Evolutionary conservation across 768 basidiomycete genomes (phyloP), one percentile per base, ranked within the genome.

Genomic region (Mycena filopes): DNA sequence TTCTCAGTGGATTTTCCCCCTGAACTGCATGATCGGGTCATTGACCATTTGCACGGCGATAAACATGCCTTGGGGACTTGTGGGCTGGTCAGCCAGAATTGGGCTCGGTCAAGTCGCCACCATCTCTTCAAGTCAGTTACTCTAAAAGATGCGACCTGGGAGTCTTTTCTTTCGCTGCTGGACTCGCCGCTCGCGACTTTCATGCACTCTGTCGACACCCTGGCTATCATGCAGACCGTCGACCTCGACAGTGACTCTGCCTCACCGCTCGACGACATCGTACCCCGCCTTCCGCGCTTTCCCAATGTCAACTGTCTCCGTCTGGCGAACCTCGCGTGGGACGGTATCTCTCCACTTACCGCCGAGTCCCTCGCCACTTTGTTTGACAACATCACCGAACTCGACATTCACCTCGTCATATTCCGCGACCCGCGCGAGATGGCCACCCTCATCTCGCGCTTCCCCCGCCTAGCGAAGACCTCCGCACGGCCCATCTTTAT

Each of bases 1-100:
- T n/a, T n/a, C n/a, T 42, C 42, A 21, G 31, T 28, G 2, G 31
- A 47, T 26, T 64, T 71, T 25, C 63, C 70, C 11, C 48, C 60
- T 1, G 70, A 71, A 56, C 63, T 71, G 4, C 45, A 63, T 2
- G 70, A 71, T 46, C 50, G 47, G 20, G 21, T 68, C 25, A 55
- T 71, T 20, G 63, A 61, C 55, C 55, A 65, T 33, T 36, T 66
- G 45, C 59, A 68, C 20, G 63, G 21, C 16, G 26, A 71, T 15
- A 60, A 43, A 20, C 31, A 11, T 3, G 29, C 64, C 15, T 45
- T 71, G 18, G 42, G 23, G 5, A 26, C 55, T 31, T 71, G 59
- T 23, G 63, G 40, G 8, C 63, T 71, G 10, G 67, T 68, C 4
- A 58, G 46, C 31, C 40, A 46, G 40, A n/a, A 28, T 12, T 71